Evolutionary conservation across 129 eudicot genomes (phyloP), one percentile per base, ranked within the genome.

Genomic region (Lactuca saligna): DNA sequence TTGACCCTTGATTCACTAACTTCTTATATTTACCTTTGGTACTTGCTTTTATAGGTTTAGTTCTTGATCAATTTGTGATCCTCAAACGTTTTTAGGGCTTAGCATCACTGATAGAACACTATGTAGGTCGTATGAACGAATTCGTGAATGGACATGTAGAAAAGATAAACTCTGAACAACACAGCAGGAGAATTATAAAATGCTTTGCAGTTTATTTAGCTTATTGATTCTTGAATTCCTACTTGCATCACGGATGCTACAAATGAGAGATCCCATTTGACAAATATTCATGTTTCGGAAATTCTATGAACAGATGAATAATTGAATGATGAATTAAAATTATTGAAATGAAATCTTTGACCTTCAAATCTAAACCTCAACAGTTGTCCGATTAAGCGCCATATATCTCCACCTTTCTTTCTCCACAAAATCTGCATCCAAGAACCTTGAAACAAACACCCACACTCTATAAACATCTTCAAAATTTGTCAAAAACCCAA

Each of bases 391-490:
- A 79, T 91, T 91, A 71, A 91, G 87, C 65, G 91, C 96, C 87
- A 61, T 84, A 68, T 92, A 92, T 62, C 96, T 87, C 98, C 98
- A 88, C 37, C 89, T 69, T 67, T 92, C 98, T 77, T 88, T 92
- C 89, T 92, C 96, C 60, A 88, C 96, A 77, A 82, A 89, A 82
- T 89, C 98, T 7, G 98, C 96, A 89, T 93, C 96, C 79, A 89
- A 66, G 71, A 89, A 93, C 63, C 82, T 65, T 2, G 98, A 72
- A 55, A 82, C 85, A 49, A 93, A 93, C 29, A 53, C 77, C 98
- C 98, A 89, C n/a, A 89, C 44, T 63, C 74, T 83, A 50, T 86
- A 84, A 74, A 80, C 73, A 63, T 93, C 98, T 41, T 89, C 95
- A 71, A 89, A 89, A 72, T 87, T 86, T 14, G 82, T 84, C 80